phyloP scores from a whole-genome alignment of 2,329 filamentous ascomycete genomes.

The Coniochaeta sp. region DNA sequence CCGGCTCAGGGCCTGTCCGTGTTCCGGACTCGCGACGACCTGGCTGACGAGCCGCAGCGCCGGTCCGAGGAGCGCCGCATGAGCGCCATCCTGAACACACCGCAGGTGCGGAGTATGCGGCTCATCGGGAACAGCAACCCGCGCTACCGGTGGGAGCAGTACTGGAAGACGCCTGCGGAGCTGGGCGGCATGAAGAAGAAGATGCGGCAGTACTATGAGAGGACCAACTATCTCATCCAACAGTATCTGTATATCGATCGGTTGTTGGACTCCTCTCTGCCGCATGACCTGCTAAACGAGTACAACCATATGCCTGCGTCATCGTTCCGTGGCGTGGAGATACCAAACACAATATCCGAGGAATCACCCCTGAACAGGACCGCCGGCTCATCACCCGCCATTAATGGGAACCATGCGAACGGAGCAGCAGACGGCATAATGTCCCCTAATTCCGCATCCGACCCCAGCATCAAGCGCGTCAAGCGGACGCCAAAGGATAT shows the following conservation, averaged over 20 bases:
- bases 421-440: conserved; percentile 12
- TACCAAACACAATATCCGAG: conserved; percentile 71
- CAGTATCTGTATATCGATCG: conserved; percentile 92
- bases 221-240: conserved; percentile 80
- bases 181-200: conserved; percentile 63
- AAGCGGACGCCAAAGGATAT: conserved; percentile 80
- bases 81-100: conserved; percentile 52
- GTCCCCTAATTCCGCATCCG: background rate
- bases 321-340: conserved; percentile 45
- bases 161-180: conserved; percentile 76
- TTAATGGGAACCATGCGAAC: conserved; percentile 12
- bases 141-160: conserved; percentile 76
- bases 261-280: conserved; percentile 84
- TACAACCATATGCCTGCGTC: conserved; percentile 60
- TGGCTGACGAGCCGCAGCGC: conserved; percentile 36
- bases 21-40: conserved; percentile 12
- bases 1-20: background rate
- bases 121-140: conserved; percentile 86
- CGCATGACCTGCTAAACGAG: conserved; percentile 84
- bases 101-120: conserved; percentile 72
- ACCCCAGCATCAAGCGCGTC: conserved; percentile 38
- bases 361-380: conserved; percentile 37
- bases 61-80: conserved; percentile 49
- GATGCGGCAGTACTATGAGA: conserved; percentile 80
- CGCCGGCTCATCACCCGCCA: conserved; percentile 20